phyloP scores from a whole-genome alignment of 192 early-diverging fungal genomes.

The Entomortierella parvispora region DNA sequence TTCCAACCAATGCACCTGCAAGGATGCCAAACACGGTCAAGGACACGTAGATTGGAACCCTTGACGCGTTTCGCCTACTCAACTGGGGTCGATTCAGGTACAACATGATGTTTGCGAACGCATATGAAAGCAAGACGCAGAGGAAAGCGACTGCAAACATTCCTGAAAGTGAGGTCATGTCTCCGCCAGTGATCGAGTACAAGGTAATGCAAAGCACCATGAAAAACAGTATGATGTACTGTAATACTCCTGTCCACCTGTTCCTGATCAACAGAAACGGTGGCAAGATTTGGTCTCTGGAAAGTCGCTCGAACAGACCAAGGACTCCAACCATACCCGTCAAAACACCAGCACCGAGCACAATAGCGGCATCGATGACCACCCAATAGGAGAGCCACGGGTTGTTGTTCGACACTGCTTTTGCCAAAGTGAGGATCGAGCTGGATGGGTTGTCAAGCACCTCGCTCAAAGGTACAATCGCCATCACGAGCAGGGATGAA shows the following conservation, averaged over 20 bases:
- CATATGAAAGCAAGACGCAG: slow-evolving; percentile 55
- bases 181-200: slow-evolving; percentile 51
- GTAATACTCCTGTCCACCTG: slow-evolving; percentile 54
- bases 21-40: slow-evolving; percentile 41
- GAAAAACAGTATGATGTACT: slow-evolving; percentile 63
- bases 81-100: slow-evolving; percentile 59
- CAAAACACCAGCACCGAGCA: slow-evolving; percentile 67
- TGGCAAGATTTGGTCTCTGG: slow-evolving; percentile 63
- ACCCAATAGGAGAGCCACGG: slow-evolving; percentile 55
- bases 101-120: slow-evolving; percentile 56
- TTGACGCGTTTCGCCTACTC: slow-evolving; percentile 28
- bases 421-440: slow-evolving; percentile 57
- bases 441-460: slow-evolving; percentile 51
- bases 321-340: slow-evolving; percentile 64
- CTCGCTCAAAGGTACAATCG: slow-evolving; percentile 57
- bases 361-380: slow-evolving; percentile 66
- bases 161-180: slow-evolving; percentile 59
- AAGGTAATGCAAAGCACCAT: slow-evolving; percentile 59
- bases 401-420: slow-evolving; percentile 37
- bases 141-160: slow-evolving; percentile 66
- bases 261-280: slow-evolving; percentile 57
- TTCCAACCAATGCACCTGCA: slow-evolving; percentile 52
- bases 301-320: slow-evolving; percentile 62
- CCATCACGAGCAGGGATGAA: slow-evolving; percentile 55
- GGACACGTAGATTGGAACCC: slow-evolving; percentile 37